Base-by-base conservation (phyloP, 139 green algal genomes). In the Picochlorum sp. region DNA sequence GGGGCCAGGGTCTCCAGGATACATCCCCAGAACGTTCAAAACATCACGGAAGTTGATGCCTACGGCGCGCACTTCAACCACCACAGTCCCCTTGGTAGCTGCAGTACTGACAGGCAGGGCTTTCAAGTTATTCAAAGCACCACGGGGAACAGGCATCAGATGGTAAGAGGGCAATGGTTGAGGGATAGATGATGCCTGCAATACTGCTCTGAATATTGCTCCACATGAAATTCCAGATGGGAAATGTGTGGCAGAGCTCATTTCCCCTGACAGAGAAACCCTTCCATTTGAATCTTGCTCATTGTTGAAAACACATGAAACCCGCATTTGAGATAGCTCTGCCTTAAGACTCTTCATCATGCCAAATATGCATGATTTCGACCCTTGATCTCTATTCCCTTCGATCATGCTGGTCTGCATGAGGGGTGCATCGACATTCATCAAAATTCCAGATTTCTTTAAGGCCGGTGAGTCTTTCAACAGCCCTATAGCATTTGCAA, bases 41-140 rank as follows among this genome's bases (percentile, higher is more conserved):
- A 86, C 67, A 24, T 85, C 77, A 26, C 77, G 71, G 83, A 94
- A 95, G 72, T 95, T 95, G 50, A 95, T 65, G 3, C 88, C 88
- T 30, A 95, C 82, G 13, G 86, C 88, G 41, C 70, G 73, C 9
- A 95, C 85, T 9, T 67, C 58, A 34, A 94, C 28, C 21, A 77
- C 34, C 55, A 79, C 47, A 16, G 73, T 65, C 6, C 74, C 65
- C 4, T 65, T 57, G 0, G 45, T 66, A 6, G 6, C 18, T 4
- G 32, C 37, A 10, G 41, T 55, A 2, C 13, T 20, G 15, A 77
- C 45, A 6, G 74, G 74, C 66, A 73, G 10, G 0, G 59, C 45
- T 51, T 57, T 56, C 4, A 84, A 49, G 64, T 69, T 69, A 50
- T 44, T 51, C 28, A 84, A 54, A 2, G 78, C 70, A 14, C 78